phyloP scores from a whole-genome alignment of 2,329 filamentous ascomycete species.

The Penicillium nordicum region DNA sequence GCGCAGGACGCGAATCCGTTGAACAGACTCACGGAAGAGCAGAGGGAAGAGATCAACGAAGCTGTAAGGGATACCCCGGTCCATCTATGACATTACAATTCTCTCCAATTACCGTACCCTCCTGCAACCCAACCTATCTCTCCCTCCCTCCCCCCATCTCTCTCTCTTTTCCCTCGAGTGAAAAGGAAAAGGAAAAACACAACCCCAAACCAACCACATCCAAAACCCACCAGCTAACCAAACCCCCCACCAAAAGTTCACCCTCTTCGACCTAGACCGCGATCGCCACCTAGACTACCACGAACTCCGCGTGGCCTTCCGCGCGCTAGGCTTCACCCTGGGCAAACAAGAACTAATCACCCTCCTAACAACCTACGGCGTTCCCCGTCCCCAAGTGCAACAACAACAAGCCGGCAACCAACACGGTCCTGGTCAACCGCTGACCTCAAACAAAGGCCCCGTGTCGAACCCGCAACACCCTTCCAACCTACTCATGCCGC shows the following conservation, averaged over 20 bases:
- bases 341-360: slow-evolving; percentile 79
- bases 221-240: not conserved
- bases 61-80: slow-evolving; percentile 59
- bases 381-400: slow-evolving; percentile 60
- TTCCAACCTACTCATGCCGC: slow-evolving; percentile 67
- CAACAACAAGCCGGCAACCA: slow-evolving; percentile 18
- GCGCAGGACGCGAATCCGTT: slow-evolving; percentile 50
- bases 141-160: too few relatives aligned
- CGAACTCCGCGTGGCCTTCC: slow-evolving; percentile 94
- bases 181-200: not conserved
- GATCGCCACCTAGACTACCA: slow-evolving; percentile 94
- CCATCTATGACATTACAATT: not conserved
- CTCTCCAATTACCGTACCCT: not conserved
- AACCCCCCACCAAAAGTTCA: slow-evolving; percentile 60
- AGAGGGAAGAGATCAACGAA: slow-evolving; percentile 89
- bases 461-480: slow-evolving; percentile 54
- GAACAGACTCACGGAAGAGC: slow-evolving; percentile 72
- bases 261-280: slow-evolving; percentile 94
- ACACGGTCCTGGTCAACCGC: slow-evolving; percentile 31
- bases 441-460: slow-evolving; percentile 21
- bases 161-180: not conserved
- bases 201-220: not conserved
- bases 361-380: slow-evolving; percentile 77
- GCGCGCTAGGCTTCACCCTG: slow-evolving; percentile 90
- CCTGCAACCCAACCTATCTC: not conserved